These are phyloP conservation scores for Dothistroma septosporum DNA, from an alignment of 2,329 filamentous ascomycete species.

Conservation along the genomic window DNA sequence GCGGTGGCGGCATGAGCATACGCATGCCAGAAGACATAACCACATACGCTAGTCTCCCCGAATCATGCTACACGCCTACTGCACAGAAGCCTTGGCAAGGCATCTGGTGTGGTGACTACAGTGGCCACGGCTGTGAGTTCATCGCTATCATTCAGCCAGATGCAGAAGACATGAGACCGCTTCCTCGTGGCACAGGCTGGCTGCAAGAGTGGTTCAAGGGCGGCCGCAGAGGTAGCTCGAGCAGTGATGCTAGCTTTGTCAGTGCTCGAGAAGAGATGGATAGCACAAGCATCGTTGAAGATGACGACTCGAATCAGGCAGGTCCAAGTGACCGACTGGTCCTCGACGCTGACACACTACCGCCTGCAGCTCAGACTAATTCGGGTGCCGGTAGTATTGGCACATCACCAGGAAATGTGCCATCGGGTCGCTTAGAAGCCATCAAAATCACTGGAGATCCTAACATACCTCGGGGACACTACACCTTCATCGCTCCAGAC, in stretches of 20 bases:
- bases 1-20: constrained; percentile 41
- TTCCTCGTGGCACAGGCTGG: constrained; percentile 38
- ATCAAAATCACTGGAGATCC: constrained; percentile 90
- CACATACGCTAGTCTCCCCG: constrained; percentile 70
- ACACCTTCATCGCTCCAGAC: constrained; percentile 75
- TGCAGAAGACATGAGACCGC: constrained; percentile 35
- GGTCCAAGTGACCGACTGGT: not conserved
- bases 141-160: constrained; percentile 74
- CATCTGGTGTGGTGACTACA: constrained; percentile 90
- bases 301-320: constrained; percentile 18
- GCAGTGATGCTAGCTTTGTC: constrained; percentile 21
- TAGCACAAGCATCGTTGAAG: not conserved
- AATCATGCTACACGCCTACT: constrained; percentile 74
- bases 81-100: constrained; percentile 76
- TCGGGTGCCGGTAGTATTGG: not conserved
- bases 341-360: not conserved
- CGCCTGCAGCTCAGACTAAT: not conserved
- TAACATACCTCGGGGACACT: constrained; percentile 82
- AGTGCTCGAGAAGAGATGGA: constrained; percentile 14
- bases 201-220: constrained; percentile 31
- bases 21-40: constrained; percentile 52
- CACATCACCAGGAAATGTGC: constrained; percentile 33
- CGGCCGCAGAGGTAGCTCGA: constrained; percentile 19
- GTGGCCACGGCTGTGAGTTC: constrained; percentile 83
- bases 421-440: constrained; percentile 68